Percentiles rank a stretch among this genome's conserved stretches.
Conservation (phyloP, 805 yeast genomes). For the Ogataea haglerorum region DNA sequence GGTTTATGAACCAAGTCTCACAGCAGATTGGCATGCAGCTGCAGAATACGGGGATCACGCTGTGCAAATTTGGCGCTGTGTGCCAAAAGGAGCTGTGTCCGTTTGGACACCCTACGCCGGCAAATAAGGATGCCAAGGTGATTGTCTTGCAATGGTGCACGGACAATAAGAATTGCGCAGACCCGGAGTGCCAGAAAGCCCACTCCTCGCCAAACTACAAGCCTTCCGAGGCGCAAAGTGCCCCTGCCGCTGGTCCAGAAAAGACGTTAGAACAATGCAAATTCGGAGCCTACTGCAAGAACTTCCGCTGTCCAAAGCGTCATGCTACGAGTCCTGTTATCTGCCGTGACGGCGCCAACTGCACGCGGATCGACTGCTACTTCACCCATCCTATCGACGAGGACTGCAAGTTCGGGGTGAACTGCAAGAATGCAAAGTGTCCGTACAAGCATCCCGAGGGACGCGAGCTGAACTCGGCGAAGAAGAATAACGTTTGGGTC, state of each 20-base stretch:
- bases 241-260: conserved; percentile 32
- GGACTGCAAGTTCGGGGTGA: conserved; percentile 74
- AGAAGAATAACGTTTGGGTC: conserved; percentile 33
- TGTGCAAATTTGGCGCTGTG: conserved; percentile 73
- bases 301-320: conserved; percentile 74
- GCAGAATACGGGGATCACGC: conserved; percentile 41
- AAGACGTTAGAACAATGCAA: conserved; percentile 77
- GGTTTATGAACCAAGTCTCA: conserved; percentile 31
- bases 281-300: conserved; percentile 73
- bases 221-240: conserved; percentile 21
- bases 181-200: conserved; percentile 63
- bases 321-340: conserved; percentile 72
- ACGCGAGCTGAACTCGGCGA: conserved; percentile 38
- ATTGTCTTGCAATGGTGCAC: conserved; percentile 73
- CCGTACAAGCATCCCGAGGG: conserved; percentile 79
- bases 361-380: conserved; percentile 76
- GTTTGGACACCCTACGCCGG: conserved; percentile 90
- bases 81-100: conserved; percentile 81
- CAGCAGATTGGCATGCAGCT: conserved; percentile 35
- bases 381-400: conserved; percentile 80
- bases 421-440: conserved; percentile 72
- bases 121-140: conserved; percentile 70
- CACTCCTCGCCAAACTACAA: conserved; percentile 72
- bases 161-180: conserved; percentile 59
- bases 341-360: conserved; percentile 79